phyloP scores from a whole-genome alignment of 768 basidiomycete species.

The Jaapia argillacea region DNA sequence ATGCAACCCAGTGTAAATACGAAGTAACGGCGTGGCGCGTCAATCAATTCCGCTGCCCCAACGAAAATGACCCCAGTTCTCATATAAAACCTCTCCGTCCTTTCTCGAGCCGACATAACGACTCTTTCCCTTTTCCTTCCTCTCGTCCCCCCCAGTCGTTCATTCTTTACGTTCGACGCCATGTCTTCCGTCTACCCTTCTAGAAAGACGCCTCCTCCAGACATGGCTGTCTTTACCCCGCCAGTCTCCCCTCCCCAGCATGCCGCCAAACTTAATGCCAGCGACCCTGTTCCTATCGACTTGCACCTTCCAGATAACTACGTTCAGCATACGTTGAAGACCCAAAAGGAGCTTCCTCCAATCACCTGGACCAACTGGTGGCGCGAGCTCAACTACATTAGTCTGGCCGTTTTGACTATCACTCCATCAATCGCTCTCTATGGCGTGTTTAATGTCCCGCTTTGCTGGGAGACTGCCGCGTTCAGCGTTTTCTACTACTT shows the following conservation, averaged over 20 bases:
- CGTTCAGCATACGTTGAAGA: slow-evolving; percentile 40
- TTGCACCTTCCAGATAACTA: slow-evolving; percentile 46
- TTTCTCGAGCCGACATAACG: background rate
- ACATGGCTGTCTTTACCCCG: slow-evolving; percentile 13
- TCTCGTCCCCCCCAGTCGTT: too few species aligned
- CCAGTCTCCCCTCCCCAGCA: slow-evolving; percentile 11
- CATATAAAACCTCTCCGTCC: background rate
- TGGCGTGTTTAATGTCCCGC: slow-evolving; percentile 56
- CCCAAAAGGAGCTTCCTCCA: slow-evolving; percentile 38
- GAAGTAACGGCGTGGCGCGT: too few species aligned
- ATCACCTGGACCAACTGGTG: slow-evolving; percentile 32
- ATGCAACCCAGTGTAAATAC: too few species aligned
- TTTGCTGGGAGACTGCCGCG: slow-evolving; percentile 67
- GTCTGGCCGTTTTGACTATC: slow-evolving; percentile 58
- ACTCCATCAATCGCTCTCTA: slow-evolving; percentile 66
- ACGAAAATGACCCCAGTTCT: too few species aligned
- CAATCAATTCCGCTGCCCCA: too few species aligned
- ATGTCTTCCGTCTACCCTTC: slow-evolving; percentile 22
- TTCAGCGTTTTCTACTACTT: slow-evolving; percentile 64
- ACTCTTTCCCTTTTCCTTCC: slow-evolving; percentile 2
- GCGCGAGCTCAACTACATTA: slow-evolving; percentile 70
- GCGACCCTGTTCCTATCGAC: slow-evolving; percentile 20
- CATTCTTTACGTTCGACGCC: slow-evolving; percentile 4
- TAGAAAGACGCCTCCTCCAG: slow-evolving; percentile 11
- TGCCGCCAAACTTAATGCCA: slow-evolving; percentile 4